phyloP scores from a whole-genome alignment of 2,329 filamentous ascomycete genomes.

The Diatrype stigma region DNA sequence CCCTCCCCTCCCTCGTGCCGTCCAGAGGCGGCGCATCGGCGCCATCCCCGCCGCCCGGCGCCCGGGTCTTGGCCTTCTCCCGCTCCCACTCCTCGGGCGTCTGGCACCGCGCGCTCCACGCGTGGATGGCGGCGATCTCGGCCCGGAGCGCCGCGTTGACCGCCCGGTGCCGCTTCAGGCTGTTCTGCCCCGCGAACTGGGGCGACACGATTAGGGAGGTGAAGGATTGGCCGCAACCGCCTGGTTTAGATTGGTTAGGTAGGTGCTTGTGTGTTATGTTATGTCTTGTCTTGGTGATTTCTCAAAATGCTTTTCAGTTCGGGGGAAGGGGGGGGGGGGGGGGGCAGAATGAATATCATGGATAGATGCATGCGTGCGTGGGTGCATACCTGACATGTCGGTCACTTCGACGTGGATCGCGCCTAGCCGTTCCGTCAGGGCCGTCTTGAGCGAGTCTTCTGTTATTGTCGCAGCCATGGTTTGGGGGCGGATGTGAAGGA shows the following conservation, averaged over 20 bases:
- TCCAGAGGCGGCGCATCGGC: constrained; percentile 34
- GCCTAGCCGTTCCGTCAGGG: constrained; percentile 65
- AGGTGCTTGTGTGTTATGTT: constrained; percentile 1
- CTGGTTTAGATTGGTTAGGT: constrained; percentile 27
- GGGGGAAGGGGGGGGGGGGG: background rate
- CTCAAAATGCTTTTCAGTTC: too few species aligned
- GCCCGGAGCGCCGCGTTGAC: constrained; percentile 80
- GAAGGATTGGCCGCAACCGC: constrained; percentile 60
- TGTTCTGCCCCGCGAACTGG: constrained; percentile 66
- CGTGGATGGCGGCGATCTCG: constrained; percentile 88
- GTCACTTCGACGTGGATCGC: constrained; percentile 82
- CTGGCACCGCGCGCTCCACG: constrained; percentile 92
- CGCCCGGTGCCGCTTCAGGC: constrained; percentile 78
- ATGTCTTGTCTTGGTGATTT: background rate
- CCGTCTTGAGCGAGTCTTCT: constrained; percentile 63
- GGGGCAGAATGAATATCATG: constrained; percentile 5
- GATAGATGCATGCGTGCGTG: too few species aligned
- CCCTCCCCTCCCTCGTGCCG: constrained; percentile 40
- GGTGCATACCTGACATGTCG: constrained; percentile 77
- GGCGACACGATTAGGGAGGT: constrained; percentile 59
- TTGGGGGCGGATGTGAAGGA: background rate
- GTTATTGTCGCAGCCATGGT: constrained; percentile 61
- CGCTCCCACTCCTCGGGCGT: constrained; percentile 86
- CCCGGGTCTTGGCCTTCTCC: constrained; percentile 1
- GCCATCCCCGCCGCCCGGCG: constrained; percentile 10